phyloP scores from a whole-genome alignment of 306 rosid species.

The Malus sylvestris region DNA sequence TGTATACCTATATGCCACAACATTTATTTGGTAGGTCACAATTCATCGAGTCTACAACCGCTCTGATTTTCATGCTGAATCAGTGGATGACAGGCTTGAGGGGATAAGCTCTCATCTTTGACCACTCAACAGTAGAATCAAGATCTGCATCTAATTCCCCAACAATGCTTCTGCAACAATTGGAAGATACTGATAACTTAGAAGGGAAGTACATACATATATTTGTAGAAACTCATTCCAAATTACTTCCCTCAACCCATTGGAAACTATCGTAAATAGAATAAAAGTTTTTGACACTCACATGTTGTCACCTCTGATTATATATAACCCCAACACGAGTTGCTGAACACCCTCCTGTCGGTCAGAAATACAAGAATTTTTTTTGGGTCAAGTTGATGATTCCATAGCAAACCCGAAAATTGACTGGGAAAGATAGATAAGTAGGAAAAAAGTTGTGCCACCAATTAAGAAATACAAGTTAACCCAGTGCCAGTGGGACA shows the following conservation, averaged over 20 bases:
- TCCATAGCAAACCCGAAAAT: no score
- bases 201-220: background rate
- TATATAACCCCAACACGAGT: slow-evolving; percentile 84
- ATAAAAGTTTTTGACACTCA: slow-evolving; percentile 20
- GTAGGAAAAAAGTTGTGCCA: background rate
- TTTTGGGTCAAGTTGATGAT: no score
- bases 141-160: slow-evolving; percentile 94
- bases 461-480: background rate
- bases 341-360: slow-evolving; percentile 95
- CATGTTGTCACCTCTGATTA: slow-evolving; percentile 97
- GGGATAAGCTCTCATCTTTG: slow-evolving; percentile 85
- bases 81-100: slow-evolving; percentile 80
- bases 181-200: background rate
- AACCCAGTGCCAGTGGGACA: background rate
- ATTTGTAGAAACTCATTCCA: background rate
- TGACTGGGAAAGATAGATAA: no score
- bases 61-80: slow-evolving; percentile 9
- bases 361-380: background rate
- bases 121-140: slow-evolving; percentile 72
- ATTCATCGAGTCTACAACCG: background rate
- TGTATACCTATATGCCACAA: background rate
- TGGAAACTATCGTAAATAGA: background rate
- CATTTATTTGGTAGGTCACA: background rate
- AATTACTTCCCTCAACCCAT: background rate
- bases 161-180: slow-evolving; percentile 79